Evolutionary conservation across 2,329 filamentous ascomycete genomes (phyloP), one percentile per base, ranked within the genome.

Genomic region (Drechslerella coelobrocha): DNA sequence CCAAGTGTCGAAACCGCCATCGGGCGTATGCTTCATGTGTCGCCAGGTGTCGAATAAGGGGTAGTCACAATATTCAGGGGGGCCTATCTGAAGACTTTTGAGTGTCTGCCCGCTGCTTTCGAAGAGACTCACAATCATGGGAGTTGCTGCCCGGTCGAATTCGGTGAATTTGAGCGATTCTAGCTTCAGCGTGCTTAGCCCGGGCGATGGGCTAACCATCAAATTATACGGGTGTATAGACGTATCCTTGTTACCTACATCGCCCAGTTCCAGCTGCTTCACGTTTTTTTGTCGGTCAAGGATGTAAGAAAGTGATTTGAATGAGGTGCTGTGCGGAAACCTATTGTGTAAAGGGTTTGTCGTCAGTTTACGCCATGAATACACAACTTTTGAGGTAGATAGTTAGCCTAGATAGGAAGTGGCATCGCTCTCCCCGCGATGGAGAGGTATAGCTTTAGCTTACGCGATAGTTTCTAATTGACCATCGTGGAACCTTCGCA

Each of bases 401-500:
- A 24, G 8, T 7, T 21, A 27, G 2, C 27, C 31, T 29, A 23
- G 9, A 23, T 27, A 10, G 14, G 8, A 29, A 26, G 24, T 23
- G 31, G 6, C 9, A 34, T 37, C 14, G 31, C 8, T 8, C 31
- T 14, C 31, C n/a, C n/a, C n/a, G n/a, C n/a, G n/a, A 37, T 37
- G 17, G 27, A 14, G 1, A 14, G 27, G 5, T 37, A 53, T 39
- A 10, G 23, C 29, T 12, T 31, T 6, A 31, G 29, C 29, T 31
- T 31, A 68, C 56, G 29, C 61, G 19, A 68, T 48, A 21, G 54
- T 61, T 24, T 61, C 51, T 12, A 68, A 29, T n/a, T 57, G 63
- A 2, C 45, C 52, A n/a, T 43, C 27, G 23, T 27, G 9, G 21
- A 68, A 61, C 4, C 21, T 54, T 1, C 41, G 34, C 21, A 57